phyloP scores from a whole-genome alignment of 352 stramenopile species.

The Globisporangium splendens region DNA sequence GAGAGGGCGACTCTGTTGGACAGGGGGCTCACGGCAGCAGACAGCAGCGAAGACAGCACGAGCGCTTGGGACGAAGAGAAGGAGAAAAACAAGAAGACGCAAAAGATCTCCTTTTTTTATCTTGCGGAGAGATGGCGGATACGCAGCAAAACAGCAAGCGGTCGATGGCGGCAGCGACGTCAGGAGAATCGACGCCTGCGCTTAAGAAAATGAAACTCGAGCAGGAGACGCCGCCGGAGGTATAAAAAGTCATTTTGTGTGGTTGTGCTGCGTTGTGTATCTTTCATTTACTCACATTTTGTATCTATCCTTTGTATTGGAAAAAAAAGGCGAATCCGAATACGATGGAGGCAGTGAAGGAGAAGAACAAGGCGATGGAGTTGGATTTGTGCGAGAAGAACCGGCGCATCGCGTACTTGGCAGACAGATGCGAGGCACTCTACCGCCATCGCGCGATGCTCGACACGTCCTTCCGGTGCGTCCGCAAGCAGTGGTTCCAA shows the following conservation, averaged over 20 bases:
- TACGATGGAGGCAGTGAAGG: slow-evolving; percentile 64
- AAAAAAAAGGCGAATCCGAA: slow-evolving; percentile 58
- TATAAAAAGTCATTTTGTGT: slow-evolving; percentile 5
- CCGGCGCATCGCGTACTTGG: slow-evolving; percentile 63
- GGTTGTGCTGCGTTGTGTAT: slow-evolving; percentile 6
- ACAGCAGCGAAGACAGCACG: too few relatives aligned
- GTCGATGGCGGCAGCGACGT: background rate
- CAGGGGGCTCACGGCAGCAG: too few relatives aligned
- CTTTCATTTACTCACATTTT: background rate
- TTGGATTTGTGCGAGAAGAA: slow-evolving; percentile 83
- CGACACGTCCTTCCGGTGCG: slow-evolving; percentile 46
- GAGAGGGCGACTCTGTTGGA: too few relatives aligned
- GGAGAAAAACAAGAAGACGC: too few relatives aligned
- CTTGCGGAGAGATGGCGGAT: slow-evolving; percentile 8
- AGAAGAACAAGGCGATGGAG: slow-evolving; percentile 73
- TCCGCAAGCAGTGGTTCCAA: slow-evolving; percentile 64
- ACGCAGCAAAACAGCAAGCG: slow-evolving; percentile 10
- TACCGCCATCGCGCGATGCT: slow-evolving; percentile 50
- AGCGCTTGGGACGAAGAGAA: too few relatives aligned
- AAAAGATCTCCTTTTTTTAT: too few relatives aligned
- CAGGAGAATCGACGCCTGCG: slow-evolving; percentile 8
- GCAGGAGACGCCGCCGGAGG: slow-evolving; percentile 49
- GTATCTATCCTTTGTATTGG: background rate
- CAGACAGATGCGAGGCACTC: slow-evolving; percentile 63
- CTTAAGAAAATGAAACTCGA: slow-evolving; percentile 73